Percentiles rank a stretch among this genome's conserved stretches.
phyloP scores from a whole-genome alignment of 805 yeast species.

The Saccharomycopsis microspora region DNA sequence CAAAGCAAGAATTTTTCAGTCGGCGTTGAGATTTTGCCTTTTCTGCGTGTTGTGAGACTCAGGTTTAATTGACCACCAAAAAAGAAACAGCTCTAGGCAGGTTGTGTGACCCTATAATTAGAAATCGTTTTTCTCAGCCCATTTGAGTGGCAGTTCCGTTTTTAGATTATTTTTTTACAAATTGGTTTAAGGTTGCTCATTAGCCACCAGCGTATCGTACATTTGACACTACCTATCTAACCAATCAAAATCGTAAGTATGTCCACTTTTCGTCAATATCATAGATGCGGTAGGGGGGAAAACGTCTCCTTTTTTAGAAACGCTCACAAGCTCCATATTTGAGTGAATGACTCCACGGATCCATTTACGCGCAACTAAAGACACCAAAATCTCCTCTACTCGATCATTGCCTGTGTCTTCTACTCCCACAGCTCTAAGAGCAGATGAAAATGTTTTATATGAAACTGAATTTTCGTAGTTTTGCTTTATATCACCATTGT shows the following conservation, averaged over 20 bases:
- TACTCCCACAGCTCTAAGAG: not conserved
- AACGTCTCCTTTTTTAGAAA: constrained; percentile 12
- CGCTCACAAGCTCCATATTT: not conserved
- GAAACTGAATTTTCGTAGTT: constrained; percentile 3
- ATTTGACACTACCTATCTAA: constrained; percentile 6
- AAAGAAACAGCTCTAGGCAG: no score
- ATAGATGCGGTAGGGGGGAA: constrained; percentile 6
- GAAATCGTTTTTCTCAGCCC: no score
- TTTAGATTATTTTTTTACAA: no score
- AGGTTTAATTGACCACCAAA: no score
- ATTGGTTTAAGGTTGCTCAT: no score
- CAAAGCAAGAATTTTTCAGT: no score
- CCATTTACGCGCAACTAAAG: constrained; percentile 12
- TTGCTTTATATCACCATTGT: constrained; percentile 1
- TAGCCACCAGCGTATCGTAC: not conserved
- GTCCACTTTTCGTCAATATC: not conserved
- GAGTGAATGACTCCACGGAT: constrained; percentile 14
- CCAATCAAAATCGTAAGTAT: constrained; percentile 12
- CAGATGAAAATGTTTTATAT: constrained; percentile 7
- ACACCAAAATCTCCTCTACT: constrained; percentile 14
- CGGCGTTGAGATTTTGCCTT: no score
- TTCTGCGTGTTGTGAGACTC: no score
- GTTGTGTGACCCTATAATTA: no score
- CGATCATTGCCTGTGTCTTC: not conserved
- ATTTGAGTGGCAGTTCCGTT: no score